Evolutionary conservation across 345 rosid genomes (phyloP).

Genomic region (Moricandia moricandioides): DNA sequence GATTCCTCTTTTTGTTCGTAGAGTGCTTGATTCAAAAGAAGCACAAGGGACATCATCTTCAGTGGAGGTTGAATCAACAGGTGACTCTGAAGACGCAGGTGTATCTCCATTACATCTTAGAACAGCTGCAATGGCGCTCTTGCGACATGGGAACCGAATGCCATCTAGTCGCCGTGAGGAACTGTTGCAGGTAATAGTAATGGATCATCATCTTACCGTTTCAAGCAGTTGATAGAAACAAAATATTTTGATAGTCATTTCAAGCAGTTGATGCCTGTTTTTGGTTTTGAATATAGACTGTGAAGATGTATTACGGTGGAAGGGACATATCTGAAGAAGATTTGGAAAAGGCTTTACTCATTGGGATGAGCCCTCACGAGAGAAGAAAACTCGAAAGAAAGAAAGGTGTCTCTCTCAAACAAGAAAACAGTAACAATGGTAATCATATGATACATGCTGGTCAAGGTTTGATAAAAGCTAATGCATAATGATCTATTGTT

Average conservation of each 20-base stretch:
- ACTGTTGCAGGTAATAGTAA: constrained; percentile 53
- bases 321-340: constrained; percentile 76
- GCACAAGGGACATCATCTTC: constrained; percentile 15
- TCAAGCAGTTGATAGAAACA: neutral
- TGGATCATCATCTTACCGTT: constrained; percentile 20
- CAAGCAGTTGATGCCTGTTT: neutral
- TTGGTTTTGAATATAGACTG: constrained; percentile 42
- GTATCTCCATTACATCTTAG: constrained; percentile 89
- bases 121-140: constrained; percentile 93
- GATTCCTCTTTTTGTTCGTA: constrained; percentile 88
- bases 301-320: constrained; percentile 86
- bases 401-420: constrained; percentile 49
- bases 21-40: constrained; percentile 61
- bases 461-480: constrained; percentile 12
- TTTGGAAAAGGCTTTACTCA: constrained; percentile 77
- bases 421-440: constrained; percentile 28
- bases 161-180: constrained; percentile 75
- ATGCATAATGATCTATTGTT: constrained; percentile 12
- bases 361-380: constrained; percentile 91
- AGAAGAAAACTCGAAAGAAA: constrained; percentile 66
- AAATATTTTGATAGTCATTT: neutral
- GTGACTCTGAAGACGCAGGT: constrained; percentile 53
- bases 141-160: constrained; percentile 85
- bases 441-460: constrained; percentile 23
- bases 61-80: constrained; percentile 40